Evolutionary conservation across 345 rosid genomes (phyloP), one percentile per base, ranked within the genome.

Genomic region (Adansonia digitata): DNA sequence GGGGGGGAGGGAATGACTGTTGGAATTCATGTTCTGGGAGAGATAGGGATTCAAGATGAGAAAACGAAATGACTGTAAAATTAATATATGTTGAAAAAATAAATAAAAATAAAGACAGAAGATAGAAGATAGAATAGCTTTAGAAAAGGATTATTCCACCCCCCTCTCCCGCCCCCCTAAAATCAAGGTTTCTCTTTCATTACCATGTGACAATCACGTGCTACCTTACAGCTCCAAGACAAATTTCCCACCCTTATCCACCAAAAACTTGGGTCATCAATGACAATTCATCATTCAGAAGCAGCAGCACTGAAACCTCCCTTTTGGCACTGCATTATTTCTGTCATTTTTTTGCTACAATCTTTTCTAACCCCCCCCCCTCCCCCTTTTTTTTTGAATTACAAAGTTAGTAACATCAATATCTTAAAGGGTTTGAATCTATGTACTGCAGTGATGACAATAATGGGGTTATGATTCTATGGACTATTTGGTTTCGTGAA

Each of bases 201-300:
- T 43, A 31, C 61, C 82, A 64, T 7, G 77, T 71, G 78, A n/a
- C 53, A 48, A 62, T 74, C 75, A 74, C 75, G 74, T 78, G 74
- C 29, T 9, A 0, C 24, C 69, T 79, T 63, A 64, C 76, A 64
- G 60, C 65, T 77, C 42, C 46, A 42, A 57, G 61, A 73, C 77
- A 48, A 65, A 60, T 17, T 14, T 2, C 39, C 70, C 48, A 5
- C 70, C 46, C 61, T 62, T 51, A 61, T 49, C 77, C 60, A 62
- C 27, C 60, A 51, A 34, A 62, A n/a, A 15, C 43, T 66, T 60
- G 15, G 68, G 43, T 7, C 22, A 35, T 62, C 24, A 35, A n/a
- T n/a, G n/a, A n/a, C n/a, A n/a, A 18, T 51, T 18, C 26, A 20
- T 62, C 10, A 62, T 62, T 18, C 60, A 53, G n/a, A n/a, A n/a